Evolutionary conservation across 371 early-diverging fungal genomes (phyloP), one percentile per base, ranked within the genome.

Genomic region (Ordospora colligata): DNA sequence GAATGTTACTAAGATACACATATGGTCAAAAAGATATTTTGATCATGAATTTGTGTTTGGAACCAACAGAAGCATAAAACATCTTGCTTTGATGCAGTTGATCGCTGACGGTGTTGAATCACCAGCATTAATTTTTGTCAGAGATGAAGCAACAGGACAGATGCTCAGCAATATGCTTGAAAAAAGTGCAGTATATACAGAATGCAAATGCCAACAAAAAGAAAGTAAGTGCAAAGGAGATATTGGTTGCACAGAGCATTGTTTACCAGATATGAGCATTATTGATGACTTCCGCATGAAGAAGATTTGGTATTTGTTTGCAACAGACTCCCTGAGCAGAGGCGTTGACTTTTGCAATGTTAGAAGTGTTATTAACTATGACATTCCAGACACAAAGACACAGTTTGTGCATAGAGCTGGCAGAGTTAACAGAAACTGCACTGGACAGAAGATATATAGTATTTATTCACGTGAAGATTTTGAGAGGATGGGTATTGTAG

Each of bases 331-430:
- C 19, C 54, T 77, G 23, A 69, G 74, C 17, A 37, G 80, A 53
- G 80, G 80, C 3, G 53, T 80, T 14, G 80, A 80, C 43, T 80
- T 80, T 64, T 47, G 54, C n/a, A 63, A 65, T 12, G 65, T 80
- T 7, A 65, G 73, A 43, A 66, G 73, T 12, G 76, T 80, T 9
- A 44, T 80, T 50, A 76, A 80, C 47, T 67, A 76, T 42, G 77
- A 80, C 66, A 68, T 69, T n/a, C 80, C 80, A 44, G 66, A 68
- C 12, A 63, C 73, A 4, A 69, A 73, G 42, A 77, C 73, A 9
- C 73, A 76, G n/a, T 69, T 73, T 74, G 58, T 76, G 4, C 80
- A 80, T 53, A 58, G 80, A 17, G 73, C 75, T 45, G 82, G 82
- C 3, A 47, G 82, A 54, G 71, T 78, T 22, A 78, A 78, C n/a